phyloP scores from a whole-genome alignment of 306 rosid species.

The Lathyrus tuberosus region DNA sequence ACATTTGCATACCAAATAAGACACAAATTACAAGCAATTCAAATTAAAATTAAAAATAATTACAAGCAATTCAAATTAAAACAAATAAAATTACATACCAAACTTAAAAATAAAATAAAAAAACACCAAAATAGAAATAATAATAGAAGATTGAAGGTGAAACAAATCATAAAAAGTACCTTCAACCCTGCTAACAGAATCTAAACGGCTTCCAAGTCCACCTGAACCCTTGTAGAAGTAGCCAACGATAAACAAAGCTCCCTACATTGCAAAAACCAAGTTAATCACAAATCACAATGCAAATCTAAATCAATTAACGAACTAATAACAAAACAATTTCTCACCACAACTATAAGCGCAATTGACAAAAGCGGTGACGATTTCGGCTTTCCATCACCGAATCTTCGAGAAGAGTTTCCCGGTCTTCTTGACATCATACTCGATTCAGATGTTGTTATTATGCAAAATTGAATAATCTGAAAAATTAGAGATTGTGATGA shows the following conservation, averaged over 20 bases:
- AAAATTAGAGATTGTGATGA: neutral
- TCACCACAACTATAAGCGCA: slow-evolving; percentile 52
- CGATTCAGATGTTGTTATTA: neutral
- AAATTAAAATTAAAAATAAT: no score
- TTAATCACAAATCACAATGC: neutral
- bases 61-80: no score
- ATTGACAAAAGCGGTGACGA: slow-evolving; percentile 57
- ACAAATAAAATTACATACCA: neutral
- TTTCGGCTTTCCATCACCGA: slow-evolving; percentile 57
- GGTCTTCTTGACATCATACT: slow-evolving; percentile 63
- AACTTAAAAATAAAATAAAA: neutral
- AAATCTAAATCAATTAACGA: slow-evolving; percentile 23
- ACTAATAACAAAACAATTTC: neutral
- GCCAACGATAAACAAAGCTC: slow-evolving; percentile 40
- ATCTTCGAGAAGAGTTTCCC: slow-evolving; percentile 55
- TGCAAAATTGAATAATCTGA: slow-evolving; percentile 33
- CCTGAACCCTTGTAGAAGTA: slow-evolving; percentile 50
- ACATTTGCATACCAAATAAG: slow-evolving; percentile 8
- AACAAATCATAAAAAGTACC: slow-evolving; percentile 50
- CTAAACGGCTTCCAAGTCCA: slow-evolving; percentile 50
- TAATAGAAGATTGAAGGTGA: slow-evolving; percentile 18
- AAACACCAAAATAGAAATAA: slow-evolving; percentile 8
- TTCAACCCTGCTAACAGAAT: slow-evolving; percentile 59
- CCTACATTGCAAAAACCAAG: slow-evolving; percentile 40
- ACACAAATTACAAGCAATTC: neutral